Evolutionary conservation across 352 stramenopile genomes (phyloP).

Genomic region (Phytophthora fragariae): DNA sequence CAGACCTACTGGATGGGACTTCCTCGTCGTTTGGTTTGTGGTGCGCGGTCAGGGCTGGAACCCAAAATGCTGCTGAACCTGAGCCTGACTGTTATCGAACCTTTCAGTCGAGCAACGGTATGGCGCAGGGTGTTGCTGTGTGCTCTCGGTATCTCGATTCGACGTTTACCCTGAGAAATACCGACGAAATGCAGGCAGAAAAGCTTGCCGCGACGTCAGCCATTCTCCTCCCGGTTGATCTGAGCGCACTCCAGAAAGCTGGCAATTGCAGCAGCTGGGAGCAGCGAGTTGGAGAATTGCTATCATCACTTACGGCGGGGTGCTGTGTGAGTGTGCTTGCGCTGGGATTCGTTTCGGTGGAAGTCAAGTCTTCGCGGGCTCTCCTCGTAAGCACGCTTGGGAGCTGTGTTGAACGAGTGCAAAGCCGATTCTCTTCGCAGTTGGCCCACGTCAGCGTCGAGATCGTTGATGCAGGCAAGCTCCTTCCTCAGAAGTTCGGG

Average conservation of each 20-base stretch:
- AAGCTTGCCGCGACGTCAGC: slow-evolving; percentile 58
- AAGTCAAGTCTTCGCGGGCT: slow-evolving; percentile 31
- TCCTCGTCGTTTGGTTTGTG: slow-evolving; percentile 76
- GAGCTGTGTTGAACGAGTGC: slow-evolving; percentile 38
- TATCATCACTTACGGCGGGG: slow-evolving; percentile 39
- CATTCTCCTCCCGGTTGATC: slow-evolving; percentile 64
- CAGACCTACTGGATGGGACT: slow-evolving; percentile 66
- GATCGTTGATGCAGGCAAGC: slow-evolving; percentile 22
- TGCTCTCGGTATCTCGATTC: slow-evolving; percentile 74
- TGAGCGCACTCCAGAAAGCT: slow-evolving; percentile 49
- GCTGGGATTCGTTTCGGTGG: slow-evolving; percentile 49
- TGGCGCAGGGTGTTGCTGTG: slow-evolving; percentile 40
- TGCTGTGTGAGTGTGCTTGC: slow-evolving; percentile 50
- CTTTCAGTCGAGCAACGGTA: slow-evolving; percentile 27
- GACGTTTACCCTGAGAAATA: slow-evolving; percentile 35
- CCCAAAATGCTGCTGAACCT: slow-evolving; percentile 39
- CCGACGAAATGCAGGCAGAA: slow-evolving; percentile 25
- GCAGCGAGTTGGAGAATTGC: slow-evolving; percentile 44
- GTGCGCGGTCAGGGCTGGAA: slow-evolving; percentile 67
- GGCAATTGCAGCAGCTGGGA: slow-evolving; percentile 50
- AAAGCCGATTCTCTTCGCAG: slow-evolving; percentile 26
- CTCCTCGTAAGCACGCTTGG: slow-evolving; percentile 37
- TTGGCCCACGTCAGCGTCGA: slow-evolving; percentile 41
- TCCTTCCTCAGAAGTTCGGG: slow-evolving; percentile 39
- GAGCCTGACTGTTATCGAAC: slow-evolving; percentile 39